Conservation (phyloP, 1,139 yeast genomes). For the Suhomyces taliae region DNA sequence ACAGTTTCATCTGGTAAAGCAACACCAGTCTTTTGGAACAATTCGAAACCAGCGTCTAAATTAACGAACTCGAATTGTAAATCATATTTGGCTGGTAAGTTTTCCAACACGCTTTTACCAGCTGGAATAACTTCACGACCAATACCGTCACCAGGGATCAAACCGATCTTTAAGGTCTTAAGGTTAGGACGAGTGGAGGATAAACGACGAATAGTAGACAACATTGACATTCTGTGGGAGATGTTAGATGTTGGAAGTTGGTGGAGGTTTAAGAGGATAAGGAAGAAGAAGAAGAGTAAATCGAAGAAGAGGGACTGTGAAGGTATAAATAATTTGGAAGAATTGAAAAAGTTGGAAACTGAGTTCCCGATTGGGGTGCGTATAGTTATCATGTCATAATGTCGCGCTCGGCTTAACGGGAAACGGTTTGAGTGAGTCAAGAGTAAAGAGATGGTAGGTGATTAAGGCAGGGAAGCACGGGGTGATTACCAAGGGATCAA, state of each 20-base stretch:
- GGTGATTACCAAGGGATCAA: no score
- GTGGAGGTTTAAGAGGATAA: no score
- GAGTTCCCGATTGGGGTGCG: constrained; percentile 2
- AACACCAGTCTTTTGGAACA: constrained; percentile 87
- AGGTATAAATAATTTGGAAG: neutral
- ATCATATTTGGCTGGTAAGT: constrained; percentile 71
- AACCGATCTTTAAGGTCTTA: constrained; percentile 47
- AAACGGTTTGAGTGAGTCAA: no score
- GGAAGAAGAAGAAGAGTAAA: no score
- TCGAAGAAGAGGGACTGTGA: neutral
- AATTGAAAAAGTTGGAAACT: constrained; percentile 1
- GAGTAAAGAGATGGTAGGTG: no score
- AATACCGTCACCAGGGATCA: constrained; percentile 98
- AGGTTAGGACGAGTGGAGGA: constrained; percentile 36
- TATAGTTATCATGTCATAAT: neutral
- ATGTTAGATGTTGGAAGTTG: no score
- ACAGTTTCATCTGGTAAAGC: constrained; percentile 95
- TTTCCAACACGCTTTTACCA: constrained; percentile 81
- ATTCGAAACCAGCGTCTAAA: constrained; percentile 91
- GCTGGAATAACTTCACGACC: constrained; percentile 98
- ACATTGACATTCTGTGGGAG: constrained; percentile 9
- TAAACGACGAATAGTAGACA: constrained; percentile 31
- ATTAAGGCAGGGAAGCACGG: no score
- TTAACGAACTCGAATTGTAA: constrained; percentile 82
- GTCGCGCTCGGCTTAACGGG: neutral